Base-by-base conservation (phyloP, 495 filamentous ascomycete species). In the Cairneyella variabilis region DNA sequence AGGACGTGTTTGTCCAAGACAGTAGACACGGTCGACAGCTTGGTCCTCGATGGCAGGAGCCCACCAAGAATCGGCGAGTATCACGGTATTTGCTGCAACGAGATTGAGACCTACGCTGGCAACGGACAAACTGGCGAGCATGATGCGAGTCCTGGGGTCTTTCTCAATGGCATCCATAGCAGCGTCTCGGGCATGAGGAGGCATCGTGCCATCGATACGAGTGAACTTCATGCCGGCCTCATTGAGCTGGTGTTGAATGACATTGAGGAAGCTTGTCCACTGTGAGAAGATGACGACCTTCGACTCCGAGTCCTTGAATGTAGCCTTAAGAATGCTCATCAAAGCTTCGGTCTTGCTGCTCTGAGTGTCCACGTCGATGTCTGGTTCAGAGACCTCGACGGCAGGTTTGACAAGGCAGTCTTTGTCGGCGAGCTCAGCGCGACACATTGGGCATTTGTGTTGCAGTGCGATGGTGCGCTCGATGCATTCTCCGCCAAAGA, bases 221-320 rank as follows among this genome's bases (percentile, higher is more conserved):
- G 77, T 77, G 67, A 83, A 91, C 16, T 70, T 79, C 63, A 88
- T 80, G 0, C 77, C 76, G 8, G 75, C 71, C 14, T 79, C 72
- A 16, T 75, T 62, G 8, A 97, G 76, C 51, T 93, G 83, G 0
- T 76, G 72, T 61, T 90, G 81, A 36, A 96, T 78, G 47, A 96
- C 77, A 42, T 88, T 77, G 1, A 97, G 76, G 72, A 95, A 96
- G 3, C 81, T 85, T 0, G 91, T 96, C 91, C 91, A 97, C 64
- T 96, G 91, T 10, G 84, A 89, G 73, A 97, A 97, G 28, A 96
- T 78, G 47, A 97, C 83, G 3, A 89, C 87, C 64, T 97, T 97
- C 36, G 82, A 89, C 7, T 71, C 75, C 0, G 82, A 70, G 16
- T 86, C 83, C 56, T 80, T 80, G 9, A 83, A 77, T 37, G 83